Evolutionary conservation across 2,329 filamentous ascomycete genomes (phyloP), one percentile per base, ranked within the genome.

Genomic region (Cytospora piceicola): DNA sequence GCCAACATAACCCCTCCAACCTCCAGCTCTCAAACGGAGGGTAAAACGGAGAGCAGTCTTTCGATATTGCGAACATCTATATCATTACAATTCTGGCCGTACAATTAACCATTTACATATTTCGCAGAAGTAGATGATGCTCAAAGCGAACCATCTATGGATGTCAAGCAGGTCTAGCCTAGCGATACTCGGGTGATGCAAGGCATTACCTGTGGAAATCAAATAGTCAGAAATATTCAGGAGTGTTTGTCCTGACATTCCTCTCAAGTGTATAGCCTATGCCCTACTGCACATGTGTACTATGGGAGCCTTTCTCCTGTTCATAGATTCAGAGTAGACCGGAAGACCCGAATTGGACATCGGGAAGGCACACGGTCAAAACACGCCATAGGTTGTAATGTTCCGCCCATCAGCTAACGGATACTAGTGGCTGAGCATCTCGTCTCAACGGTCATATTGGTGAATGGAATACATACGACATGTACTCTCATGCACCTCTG

Each of bases 251-350:
- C 24, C 57, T 54, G 29, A 27, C 52, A 42, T 36, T 51, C 39
- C 36, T 22, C 34, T 14, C 15, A 9, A 14, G 32, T 36, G 34
- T 36, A 36, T 36, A 4, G 34, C 15, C 30, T 34, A 56, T 63
- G 61, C 53, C 61, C 51, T 56, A 63, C 53, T n/a, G n/a, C n/a
- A n/a, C n/a, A n/a, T n/a, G n/a, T n/a, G 53, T 57, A 52, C n/a
- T 29, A 63, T n/a, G 53, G 39, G 56, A n/a, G 36, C 9, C 49
- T 29, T 24, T 29, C 11, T 57, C 39, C 61, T 63, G 32, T 52
- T 22, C 61, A 63, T 1, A 36, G 34, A 3, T n/a, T 8, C 39
- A 3, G 8, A 20, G 39, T 4, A n/a, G n/a, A 24, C 24, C 11
- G n/a, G 46, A 5, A 9, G 3, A 24, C 12, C n/a, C 22, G n/a